Evolutionary conservation across 768 basidiomycete genomes (phyloP), one percentile per base, ranked within the genome.

Genomic region (Arthromyces matolae): DNA sequence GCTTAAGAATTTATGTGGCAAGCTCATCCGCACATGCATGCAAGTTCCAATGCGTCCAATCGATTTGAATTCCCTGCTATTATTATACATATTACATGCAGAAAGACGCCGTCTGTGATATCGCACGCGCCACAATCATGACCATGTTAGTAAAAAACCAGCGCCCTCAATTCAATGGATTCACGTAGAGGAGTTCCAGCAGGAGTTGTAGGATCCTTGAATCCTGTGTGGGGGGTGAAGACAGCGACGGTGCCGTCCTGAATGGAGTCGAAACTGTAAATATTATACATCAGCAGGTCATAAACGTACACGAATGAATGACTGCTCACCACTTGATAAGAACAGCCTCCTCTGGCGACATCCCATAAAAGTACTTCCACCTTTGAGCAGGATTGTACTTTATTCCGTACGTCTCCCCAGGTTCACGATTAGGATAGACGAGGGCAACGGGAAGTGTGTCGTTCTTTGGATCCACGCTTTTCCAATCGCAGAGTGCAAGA

Each of bases 141-240:
- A 33, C 14, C 8, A 37, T 22, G 9, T 48, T 44, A 71, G 46
- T 79, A 78, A 60, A 79, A 80, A 1, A 80, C 76, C 8, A 80
- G 63, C 1, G 78, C 71, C 34, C 78, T 61, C 20, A 80, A 53
- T 59, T 80, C 78, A 16, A 80, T 78, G 0, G 78, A 79, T 56
- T 79, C 70, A 28, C 79, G 63, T 9, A 64, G 55, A 3, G 71
- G 74, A 1, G 72, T 68, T 28, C 66, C 76, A 35, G 62, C 50
- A 0, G 75, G 77, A 2, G 75, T 74, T 1, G 63, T 61, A 1
- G 74, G 71, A 50, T 80, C 78, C 25, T 62, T 47, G 51, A 81
- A 81, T 0, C 69, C 78, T 14, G 75, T 76, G 50, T 81, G 80
- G 1, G 79, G 78, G 0, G 77, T 76, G 36, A 77, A 68, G 18